A percentile compares a stretch with the other conserved stretches of the same genome.
Evolutionary conservation across 345 rosid species (phyloP).

Genomic region (Camelina hispida): DNA sequence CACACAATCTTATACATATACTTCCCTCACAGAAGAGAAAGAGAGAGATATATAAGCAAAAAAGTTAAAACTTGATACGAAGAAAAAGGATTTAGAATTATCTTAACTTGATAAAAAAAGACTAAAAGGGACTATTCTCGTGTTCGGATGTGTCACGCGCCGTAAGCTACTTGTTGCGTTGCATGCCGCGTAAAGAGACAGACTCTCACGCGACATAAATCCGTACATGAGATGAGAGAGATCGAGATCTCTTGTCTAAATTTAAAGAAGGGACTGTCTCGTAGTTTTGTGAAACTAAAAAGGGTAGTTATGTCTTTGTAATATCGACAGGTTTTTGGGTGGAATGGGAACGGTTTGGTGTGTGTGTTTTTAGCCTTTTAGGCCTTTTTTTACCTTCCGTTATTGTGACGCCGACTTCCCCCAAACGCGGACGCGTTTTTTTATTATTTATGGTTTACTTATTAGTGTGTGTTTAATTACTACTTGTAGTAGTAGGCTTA

Average conservation of each 20-base stretch:
- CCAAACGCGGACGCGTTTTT: conserved; percentile 34
- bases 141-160: too few relatives aligned
- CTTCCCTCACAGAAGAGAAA: too few relatives aligned
- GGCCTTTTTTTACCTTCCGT: conserved; percentile 19
- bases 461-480: background rate
- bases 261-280: background rate
- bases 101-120: too few relatives aligned
- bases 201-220: conserved; percentile 8
- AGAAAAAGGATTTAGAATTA: too few relatives aligned
- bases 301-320: conserved; percentile 24
- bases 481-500: background rate
- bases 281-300: background rate
- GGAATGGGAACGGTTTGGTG: background rate
- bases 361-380: background rate
- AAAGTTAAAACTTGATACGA: too few relatives aligned
- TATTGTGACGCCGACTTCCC: conserved; percentile 33
- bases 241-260: too few relatives aligned
- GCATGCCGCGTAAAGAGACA: background rate
- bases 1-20: conserved; percentile 5
- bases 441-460: background rate
- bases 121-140: too few relatives aligned
- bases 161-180: too few relatives aligned
- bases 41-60: too few relatives aligned
- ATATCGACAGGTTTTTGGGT: background rate
- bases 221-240: conserved; percentile 20